A percentile compares a stretch with the other conserved stretches of the same genome.
phyloP scores from a whole-genome alignment of 495 filamentous ascomycete species.

The Penicillium simplicissimum region DNA sequence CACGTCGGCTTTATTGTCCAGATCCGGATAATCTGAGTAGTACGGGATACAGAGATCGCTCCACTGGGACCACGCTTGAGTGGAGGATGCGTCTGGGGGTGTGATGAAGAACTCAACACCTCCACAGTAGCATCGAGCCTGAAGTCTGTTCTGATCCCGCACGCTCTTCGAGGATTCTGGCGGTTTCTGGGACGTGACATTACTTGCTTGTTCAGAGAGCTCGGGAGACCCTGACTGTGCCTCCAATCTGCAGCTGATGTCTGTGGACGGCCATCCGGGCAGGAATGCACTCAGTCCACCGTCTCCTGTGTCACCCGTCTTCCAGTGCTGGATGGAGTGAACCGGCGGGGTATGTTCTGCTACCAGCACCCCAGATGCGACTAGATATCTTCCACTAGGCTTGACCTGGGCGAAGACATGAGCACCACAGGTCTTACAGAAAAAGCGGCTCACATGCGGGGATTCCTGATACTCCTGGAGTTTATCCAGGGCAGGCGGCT shows the following conservation, averaged over 20 bases:
- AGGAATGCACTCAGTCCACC: conserved; percentile 60
- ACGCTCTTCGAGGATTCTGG: not conserved
- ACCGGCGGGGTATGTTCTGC: conserved; percentile 37
- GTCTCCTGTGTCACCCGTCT: conserved; percentile 53
- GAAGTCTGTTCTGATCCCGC: conserved; percentile 21
- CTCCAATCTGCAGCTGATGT: conserved; percentile 22
- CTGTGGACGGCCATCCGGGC: conserved; percentile 14
- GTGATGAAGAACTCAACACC: conserved; percentile 48
- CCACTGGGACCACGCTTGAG: conserved; percentile 47
- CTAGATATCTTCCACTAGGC: conserved; percentile 38
- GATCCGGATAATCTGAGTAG: conserved; percentile 29
- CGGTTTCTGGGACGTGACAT: not conserved
- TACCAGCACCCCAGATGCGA: conserved; percentile 44
- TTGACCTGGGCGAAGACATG: conserved; percentile 53
- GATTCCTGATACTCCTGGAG: conserved; percentile 52
- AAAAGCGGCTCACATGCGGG: conserved; percentile 55
- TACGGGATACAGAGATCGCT: conserved; percentile 56
- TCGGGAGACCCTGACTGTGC: not conserved
- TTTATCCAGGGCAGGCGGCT: conserved; percentile 33
- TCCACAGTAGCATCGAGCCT: conserved; percentile 44
- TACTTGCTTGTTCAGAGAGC: not conserved
- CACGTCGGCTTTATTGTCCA: conserved; percentile 43
- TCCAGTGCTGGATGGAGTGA: conserved; percentile 46
- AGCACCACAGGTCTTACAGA: conserved; percentile 69
- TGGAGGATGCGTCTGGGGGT: conserved; percentile 42